These are phyloP conservation scores for Lachnellula arida DNA, from an alignment of 2,329 filamentous ascomycete genomes.

Conservation along the genomic window DNA sequence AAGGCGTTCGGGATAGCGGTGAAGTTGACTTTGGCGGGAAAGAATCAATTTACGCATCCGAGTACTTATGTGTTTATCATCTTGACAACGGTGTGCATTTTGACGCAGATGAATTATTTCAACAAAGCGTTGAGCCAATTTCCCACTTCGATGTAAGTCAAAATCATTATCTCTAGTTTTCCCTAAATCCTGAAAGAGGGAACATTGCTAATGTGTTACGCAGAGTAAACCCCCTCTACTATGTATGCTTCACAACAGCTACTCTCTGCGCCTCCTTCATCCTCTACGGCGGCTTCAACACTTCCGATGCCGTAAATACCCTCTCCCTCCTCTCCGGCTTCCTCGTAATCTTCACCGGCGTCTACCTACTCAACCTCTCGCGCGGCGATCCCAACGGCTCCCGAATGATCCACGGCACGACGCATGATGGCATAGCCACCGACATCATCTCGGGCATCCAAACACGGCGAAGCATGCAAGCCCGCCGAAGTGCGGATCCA, in stretches of 20 bases:
- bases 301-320: conserved; percentile 84
- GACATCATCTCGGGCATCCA: conserved; percentile 87
- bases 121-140: conserved; percentile 98
- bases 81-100: conserved; percentile 84
- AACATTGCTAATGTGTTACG: conserved; percentile 8
- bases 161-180: not conserved
- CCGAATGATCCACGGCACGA: conserved; percentile 55
- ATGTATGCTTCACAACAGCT: conserved; percentile 94
- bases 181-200: not conserved
- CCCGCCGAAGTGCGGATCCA: conserved; percentile 67
- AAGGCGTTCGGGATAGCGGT: conserved; percentile 98
- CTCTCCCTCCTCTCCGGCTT: conserved; percentile 91
- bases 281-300: conserved; percentile 94
- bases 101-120: conserved; percentile 99
- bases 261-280: conserved; percentile 94
- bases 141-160: conserved; percentile 86
- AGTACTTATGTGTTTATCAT: conserved; percentile 98
- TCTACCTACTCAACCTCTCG: conserved; percentile 95
- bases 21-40: conserved; percentile 86
- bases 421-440: conserved; percentile 76
- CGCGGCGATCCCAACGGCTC: conserved; percentile 82
- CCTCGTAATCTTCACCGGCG: conserved; percentile 89
- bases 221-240: conserved; percentile 76
- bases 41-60: conserved; percentile 92
- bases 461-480: conserved; percentile 90